Percentiles rank a stretch among this genome's conserved stretches.
Evolutionary conservation across 169 alveolate species (phyloP).

Genomic region (Theileria luwenshuni): DNA sequence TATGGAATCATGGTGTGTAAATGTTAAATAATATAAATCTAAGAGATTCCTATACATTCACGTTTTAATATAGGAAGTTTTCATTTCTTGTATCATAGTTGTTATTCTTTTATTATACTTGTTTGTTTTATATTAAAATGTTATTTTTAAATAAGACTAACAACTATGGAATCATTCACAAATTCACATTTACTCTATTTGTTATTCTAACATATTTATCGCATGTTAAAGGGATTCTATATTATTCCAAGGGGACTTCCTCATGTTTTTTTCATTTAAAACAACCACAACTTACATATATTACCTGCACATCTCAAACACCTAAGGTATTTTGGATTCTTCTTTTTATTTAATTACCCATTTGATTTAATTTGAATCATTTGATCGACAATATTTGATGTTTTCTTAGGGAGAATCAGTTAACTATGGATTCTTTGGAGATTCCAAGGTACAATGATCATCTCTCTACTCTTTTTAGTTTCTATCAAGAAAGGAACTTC

Average conservation of each 20-base stretch:
- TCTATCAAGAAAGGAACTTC: background rate
- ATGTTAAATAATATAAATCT: background rate
- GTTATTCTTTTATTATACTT: background rate
- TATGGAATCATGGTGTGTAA: background rate
- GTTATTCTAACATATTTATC: background rate
- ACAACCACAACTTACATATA: background rate
- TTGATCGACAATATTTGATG: too few species aligned
- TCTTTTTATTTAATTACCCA: too few species aligned
- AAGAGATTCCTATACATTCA: too few species aligned
- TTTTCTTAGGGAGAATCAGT: too few species aligned
- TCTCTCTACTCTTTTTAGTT: slow-evolving; percentile 3
- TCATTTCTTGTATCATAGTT: background rate
- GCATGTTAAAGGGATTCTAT: background rate
- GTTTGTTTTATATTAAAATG: background rate
- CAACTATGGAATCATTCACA: background rate
- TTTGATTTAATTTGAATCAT: too few species aligned
- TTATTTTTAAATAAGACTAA: background rate
- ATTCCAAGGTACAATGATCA: too few species aligned
- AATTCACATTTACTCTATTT: background rate
- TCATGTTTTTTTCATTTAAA: background rate
- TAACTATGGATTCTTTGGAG: too few species aligned
- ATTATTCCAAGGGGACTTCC: background rate
- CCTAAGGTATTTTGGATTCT: slow-evolving; percentile 8
- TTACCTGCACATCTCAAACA: slow-evolving; percentile 1
- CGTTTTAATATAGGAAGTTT: too few species aligned